Base-by-base conservation (phyloP, 1,284 basidiomycete genomes). In the Marasmius oreades region DNA sequence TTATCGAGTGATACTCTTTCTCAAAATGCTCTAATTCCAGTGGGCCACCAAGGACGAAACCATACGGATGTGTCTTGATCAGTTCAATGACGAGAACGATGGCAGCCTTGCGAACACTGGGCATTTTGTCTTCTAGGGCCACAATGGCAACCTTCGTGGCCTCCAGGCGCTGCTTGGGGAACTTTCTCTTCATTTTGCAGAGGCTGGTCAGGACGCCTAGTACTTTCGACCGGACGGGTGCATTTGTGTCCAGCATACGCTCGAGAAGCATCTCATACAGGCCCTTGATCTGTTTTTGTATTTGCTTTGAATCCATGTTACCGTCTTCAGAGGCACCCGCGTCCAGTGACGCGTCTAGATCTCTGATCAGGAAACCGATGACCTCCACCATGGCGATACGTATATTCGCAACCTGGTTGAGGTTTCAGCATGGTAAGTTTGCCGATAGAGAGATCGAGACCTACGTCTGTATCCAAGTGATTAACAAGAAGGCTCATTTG, bases 341-440 rank as follows among this genome's bases (percentile, higher is more conserved):
- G 18, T 57, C 56, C 20, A 58, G 47, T 16, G 52, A 16, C 2
- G 31, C 45, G 34, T 88, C 82, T 7, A 96, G 80, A 62, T 95
- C 90, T 39, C 79, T 77, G 66, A 97, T 93, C 56, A 96, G 81
- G 51, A 78, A 75, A 3, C 92, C 92, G 37, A 96, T 84, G 57
- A 95, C 82, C 69, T 96, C 94, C 48, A 97, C 84, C 55, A 97
- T 80, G 0, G 92, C 92, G 76, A 95, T 92, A 36, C 97, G 91
- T 87, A 99, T 96, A 0, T 94, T 93, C 66, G 98, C 97, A 0
- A 93, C 90, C 91, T 95, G 59, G 10, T 22, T 34, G 43, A 51
- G 8, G n/a, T 18, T 52, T 50, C 47, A 39, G 20, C 53, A 33
- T 10, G 52, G 31, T 16, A 26, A 3, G 22, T 31, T 22, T 45